These are phyloP conservation scores for Flaveria robusta DNA, from an alignment of 129 eudicot species.

Conservation along the genomic window DNA sequence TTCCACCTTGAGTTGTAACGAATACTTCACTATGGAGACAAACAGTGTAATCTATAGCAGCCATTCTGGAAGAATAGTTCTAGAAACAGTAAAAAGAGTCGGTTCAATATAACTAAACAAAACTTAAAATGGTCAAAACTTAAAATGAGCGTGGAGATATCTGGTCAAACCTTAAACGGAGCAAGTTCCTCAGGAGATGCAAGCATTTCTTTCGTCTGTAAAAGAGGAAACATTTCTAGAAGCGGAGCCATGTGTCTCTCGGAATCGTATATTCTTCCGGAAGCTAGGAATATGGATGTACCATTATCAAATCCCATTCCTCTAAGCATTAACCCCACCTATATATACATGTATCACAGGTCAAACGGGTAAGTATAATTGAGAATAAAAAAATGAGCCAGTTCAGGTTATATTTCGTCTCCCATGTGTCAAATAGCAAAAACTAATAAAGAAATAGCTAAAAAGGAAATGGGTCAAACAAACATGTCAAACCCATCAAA, in stretches of 20 bases:
- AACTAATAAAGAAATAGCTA: not conserved
- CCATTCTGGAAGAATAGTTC: constrained; percentile 98
- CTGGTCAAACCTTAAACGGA: constrained; percentile 61
- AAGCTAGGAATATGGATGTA: constrained; percentile 83
- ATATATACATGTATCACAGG: not conserved
- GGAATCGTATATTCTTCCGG: constrained; percentile 89
- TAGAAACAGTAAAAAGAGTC: constrained; percentile 43
- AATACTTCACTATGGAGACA: constrained; percentile 98
- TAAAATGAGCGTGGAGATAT: not conserved
- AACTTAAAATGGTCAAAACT: not conserved
- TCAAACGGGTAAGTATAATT: not conserved
- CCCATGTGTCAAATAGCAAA: not conserved
- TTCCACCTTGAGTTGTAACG: constrained; percentile 99
- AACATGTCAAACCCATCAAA: not conserved
- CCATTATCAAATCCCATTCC: constrained; percentile 94
- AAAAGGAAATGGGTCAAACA: not conserved
- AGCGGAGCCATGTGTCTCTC: constrained; percentile 90
- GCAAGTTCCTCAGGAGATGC: constrained; percentile 81
- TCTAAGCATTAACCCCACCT: constrained; percentile 98
- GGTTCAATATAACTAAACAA: not conserved
- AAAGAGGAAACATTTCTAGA: constrained; percentile 92
- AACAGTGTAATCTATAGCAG: constrained; percentile 96
- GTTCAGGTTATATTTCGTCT: constrained; percentile 5
- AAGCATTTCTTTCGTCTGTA: constrained; percentile 87
- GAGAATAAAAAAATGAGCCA: not conserved